Evolutionary conservation across 2,329 filamentous ascomycete species (phyloP), one percentile per base, ranked within the genome.

Genomic region (Cercospora janseana): DNA sequence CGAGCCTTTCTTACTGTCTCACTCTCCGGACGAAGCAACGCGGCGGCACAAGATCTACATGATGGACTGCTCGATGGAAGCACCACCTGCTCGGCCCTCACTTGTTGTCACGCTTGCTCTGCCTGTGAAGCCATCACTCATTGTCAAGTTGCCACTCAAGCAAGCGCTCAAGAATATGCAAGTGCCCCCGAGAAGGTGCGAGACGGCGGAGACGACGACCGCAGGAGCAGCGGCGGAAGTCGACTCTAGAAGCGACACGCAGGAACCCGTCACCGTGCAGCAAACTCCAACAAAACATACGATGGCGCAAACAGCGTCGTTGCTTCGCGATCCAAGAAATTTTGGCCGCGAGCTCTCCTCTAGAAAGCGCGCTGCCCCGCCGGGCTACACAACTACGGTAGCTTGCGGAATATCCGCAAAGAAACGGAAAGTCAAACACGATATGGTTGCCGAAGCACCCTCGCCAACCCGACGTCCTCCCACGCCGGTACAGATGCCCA

Each of bases 341-440:
- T 52, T 43, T 26, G 49, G 49, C 24, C 44, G 49, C 6, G 49
- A 48, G 38, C 49, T 34, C 6, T 40, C 44, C 6, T 38, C 31
- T 28, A 38, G 44, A 29, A 27, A 18, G 21, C 44, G 44, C 13
- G 12, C 31, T 15, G 6, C 26, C 18, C 12, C 16, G 10, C 24
- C 44, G 12, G n/a, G n/a, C 8, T 16, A 23, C 18, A 31, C 44
- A 28, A 26, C 26, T 28, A n/a, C 24, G 44, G 32, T 38, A 40
- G 32, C 23, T 28, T 26, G 10, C 21, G 32, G 34, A 18, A 12
- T 32, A 27, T 16, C 44, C 44, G 44, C 24, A n/a, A 47, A 47
- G 24, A 37, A 37, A 37, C 32, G 44, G n/a, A 47, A 47, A 34
- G 15, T 23, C 12, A 47, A 20, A 15, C 29, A 37, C 16, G 23